Conservation (phyloP, 352 stramenopile species). For the Pythium apleroticum region DNA sequence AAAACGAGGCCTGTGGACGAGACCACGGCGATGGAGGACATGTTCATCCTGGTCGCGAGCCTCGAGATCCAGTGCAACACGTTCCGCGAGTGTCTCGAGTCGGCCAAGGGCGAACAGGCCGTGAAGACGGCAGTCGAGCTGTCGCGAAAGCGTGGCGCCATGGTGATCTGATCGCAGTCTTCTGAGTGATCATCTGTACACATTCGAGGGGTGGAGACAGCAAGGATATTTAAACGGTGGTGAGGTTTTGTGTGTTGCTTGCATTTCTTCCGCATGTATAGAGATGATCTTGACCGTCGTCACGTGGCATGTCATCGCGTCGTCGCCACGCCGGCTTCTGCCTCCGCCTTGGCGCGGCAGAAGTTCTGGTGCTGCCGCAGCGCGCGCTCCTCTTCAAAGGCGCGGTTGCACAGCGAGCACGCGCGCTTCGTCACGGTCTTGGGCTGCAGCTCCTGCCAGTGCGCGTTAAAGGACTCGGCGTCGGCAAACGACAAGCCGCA, state of each 20-base stretch:
- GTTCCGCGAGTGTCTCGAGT: slow-evolving; percentile 50
- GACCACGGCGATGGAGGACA: slow-evolving; percentile 40
- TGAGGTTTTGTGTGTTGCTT: background rate
- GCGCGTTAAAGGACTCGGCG: slow-evolving; percentile 18
- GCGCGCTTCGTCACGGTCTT: slow-evolving; percentile 14
- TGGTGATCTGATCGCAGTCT: slow-evolving; percentile 21
- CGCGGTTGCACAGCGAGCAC: slow-evolving; percentile 36
- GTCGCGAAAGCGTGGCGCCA: slow-evolving; percentile 26
- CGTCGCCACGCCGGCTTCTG: background rate
- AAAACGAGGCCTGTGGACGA: slow-evolving; percentile 15
- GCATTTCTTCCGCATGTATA: slow-evolving; percentile 2
- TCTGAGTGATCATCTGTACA: too few species aligned
- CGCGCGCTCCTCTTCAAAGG: slow-evolving; percentile 69
- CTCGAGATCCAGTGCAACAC: slow-evolving; percentile 69
- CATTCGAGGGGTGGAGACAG: background rate
- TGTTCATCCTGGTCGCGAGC: slow-evolving; percentile 63
- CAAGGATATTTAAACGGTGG: background rate
- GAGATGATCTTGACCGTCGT: background rate
- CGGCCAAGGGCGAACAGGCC: slow-evolving; percentile 37
- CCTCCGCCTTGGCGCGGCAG: slow-evolving; percentile 29
- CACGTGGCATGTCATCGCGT: slow-evolving; percentile 15
- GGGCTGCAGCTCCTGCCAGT: slow-evolving; percentile 33
- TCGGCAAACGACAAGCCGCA: slow-evolving; percentile 28
- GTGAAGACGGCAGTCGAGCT: slow-evolving; percentile 28
- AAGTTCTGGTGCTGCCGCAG: slow-evolving; percentile 81